Evolutionary conservation across 164 flowering plant genomes (phyloP), one percentile per base, ranked within the genome.

Genomic region (Sextonia rubra): DNA sequence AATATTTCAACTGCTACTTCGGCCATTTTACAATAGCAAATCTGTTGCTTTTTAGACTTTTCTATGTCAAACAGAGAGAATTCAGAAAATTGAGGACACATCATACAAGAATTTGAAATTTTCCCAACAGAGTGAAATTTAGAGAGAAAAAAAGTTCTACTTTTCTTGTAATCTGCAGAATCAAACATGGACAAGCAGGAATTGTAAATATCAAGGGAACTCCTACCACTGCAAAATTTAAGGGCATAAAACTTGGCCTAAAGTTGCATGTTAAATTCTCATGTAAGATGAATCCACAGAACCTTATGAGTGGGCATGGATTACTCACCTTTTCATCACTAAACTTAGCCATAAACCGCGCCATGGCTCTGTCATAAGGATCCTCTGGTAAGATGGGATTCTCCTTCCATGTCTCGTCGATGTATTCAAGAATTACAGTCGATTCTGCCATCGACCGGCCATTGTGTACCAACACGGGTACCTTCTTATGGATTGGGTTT

Each of bases 321-420:
- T 30, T 17, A 18, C 23, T 3, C 29, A 52, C 73, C 73, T 70
- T 70, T 3, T 70, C 73, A 11, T 70, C 73, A 9, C 47, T 29
- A 29, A 70, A 70, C 58, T 32, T 60, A 11, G 73, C 65, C 30
- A 24, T 26, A 26, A 70, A 70, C 25, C 73, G 55, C 0, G 73
- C 49, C 29, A 22, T 20, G 18, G 73, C 48, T 70, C 73, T n/a
- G 11, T 70, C 64, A n/a, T 58, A 60, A 32, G 73, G 52, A 32
- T 70, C 73, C 12, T 58, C 48, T 1, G 73, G 73, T 2, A 70
- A 55, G 15, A 70, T 26, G 48, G 73, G 73, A 29, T 70, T 70
- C 65, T 58, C 65, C 27, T 30, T 48, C 73, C 73, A 70, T 12
- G 44, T 32, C 60, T 70, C 73, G 11, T 70, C 65, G 20, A 60